phyloP scores from a whole-genome alignment of 2,329 filamentous ascomycete species.

The Calonectria naviculata region DNA sequence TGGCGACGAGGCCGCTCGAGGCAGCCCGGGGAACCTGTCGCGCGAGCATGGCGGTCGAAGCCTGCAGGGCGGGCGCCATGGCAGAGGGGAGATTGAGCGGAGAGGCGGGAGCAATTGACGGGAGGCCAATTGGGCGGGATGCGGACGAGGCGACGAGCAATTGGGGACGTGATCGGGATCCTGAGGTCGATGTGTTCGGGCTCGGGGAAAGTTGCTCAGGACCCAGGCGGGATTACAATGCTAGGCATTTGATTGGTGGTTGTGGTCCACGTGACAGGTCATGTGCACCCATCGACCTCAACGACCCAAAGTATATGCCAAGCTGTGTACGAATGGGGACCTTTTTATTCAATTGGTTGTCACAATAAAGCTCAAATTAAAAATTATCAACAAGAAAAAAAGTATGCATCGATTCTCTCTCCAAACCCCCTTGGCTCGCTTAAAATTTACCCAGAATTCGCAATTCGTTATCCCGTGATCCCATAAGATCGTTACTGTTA shows the following conservation, averaged over 20 bases:
- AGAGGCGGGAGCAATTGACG: conserved; percentile 40
- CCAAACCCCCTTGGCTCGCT: neutral
- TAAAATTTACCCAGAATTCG: neutral
- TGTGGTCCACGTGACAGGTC: conserved; percentile 35
- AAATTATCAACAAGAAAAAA: neutral
- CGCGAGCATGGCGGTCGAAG: conserved; percentile 48
- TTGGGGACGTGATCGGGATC: conserved; percentile 37
- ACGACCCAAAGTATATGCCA: neutral
- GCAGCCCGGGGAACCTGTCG: conserved; percentile 46
- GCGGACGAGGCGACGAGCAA: conserved; percentile 35
- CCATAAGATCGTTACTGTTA: conserved; percentile 18
- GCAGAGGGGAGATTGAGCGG: conserved; percentile 25
- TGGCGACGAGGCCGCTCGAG: conserved; percentile 30
- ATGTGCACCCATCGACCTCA: conserved; percentile 38
- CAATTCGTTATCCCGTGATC: conserved; percentile 13
- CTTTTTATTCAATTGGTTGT: neutral
- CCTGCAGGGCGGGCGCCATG: conserved; percentile 48
- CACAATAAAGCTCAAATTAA: neutral
- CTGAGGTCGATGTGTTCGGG: conserved; percentile 38
- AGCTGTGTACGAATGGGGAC: neutral
- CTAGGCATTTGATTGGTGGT: conserved; percentile 49
- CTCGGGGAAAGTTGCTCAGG: conserved; percentile 45
- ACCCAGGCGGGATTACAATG: conserved; percentile 56
- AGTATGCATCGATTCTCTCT: neutral
- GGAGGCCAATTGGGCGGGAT: conserved; percentile 39